Percentiles rank a stretch among this genome's conserved stretches.
These are phyloP conservation scores for Nicotiana tabacum DNA, from an alignment of 257 asterid species.

Conservation along the genomic window DNA sequence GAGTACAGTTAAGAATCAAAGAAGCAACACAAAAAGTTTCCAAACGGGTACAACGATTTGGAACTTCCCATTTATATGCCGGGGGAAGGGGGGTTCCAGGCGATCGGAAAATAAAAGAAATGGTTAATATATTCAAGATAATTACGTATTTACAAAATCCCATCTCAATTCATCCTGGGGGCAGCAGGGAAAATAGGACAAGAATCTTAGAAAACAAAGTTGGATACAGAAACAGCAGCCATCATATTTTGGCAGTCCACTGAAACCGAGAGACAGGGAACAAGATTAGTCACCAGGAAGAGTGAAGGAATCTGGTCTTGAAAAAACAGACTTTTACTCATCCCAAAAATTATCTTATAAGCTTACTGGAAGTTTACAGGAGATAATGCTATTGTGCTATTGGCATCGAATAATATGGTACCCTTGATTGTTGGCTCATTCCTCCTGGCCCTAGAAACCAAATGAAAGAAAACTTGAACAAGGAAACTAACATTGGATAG, in stretches of 20 bases:
- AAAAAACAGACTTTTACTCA: neutral
- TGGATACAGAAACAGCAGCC: conserved; percentile 99
- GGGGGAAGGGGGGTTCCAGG: neutral
- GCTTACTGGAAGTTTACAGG: conserved; percentile 97
- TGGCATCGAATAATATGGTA: conserved; percentile 77
- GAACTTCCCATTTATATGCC: neutral
- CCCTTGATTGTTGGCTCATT: conserved; percentile 90
- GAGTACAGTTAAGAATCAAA: conserved; percentile 42
- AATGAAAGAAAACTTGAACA: conserved; percentile 11
- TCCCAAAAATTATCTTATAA: conserved; percentile 11
- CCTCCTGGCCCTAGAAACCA: conserved; percentile 62
- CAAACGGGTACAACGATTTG: neutral
- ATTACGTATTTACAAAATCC: too few relatives aligned
- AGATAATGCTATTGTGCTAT: conserved; percentile 84
- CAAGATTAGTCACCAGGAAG: conserved; percentile 14
- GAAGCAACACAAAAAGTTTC: conserved; percentile 4
- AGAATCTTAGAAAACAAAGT: conserved; percentile 12
- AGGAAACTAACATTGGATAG: conserved; percentile 1
- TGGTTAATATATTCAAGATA: too few relatives aligned
- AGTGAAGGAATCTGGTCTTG: neutral
- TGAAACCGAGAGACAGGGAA: conserved; percentile 30
- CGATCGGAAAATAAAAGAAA: too few relatives aligned
- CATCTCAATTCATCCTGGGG: too few relatives aligned
- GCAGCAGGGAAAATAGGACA: neutral
- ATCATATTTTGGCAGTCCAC: conserved; percentile 90